phyloP scores from a whole-genome alignment of 2,329 filamentous ascomycete genomes.

The Orbilia blumenaviensis region DNA sequence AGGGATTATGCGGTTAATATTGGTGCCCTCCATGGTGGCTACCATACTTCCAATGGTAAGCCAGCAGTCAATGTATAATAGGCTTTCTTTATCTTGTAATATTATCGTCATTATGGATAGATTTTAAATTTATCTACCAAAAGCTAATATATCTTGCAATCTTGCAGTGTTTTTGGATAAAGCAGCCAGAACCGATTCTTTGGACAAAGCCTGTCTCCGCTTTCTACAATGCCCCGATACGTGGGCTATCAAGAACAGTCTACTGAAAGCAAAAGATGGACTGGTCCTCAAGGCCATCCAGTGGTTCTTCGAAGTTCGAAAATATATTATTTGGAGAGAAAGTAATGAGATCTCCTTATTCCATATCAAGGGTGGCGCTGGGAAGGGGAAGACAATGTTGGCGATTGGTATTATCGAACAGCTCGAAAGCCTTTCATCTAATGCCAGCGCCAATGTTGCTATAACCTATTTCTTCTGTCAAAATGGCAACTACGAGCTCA shows the following conservation, averaged over 20 bases:
- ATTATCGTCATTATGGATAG: too few species aligned
- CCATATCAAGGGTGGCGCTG: slow-evolving; percentile 61
- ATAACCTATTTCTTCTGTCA: slow-evolving; percentile 5
- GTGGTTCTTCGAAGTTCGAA: slow-evolving; percentile 56
- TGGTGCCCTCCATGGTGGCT: neutral
- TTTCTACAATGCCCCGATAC: slow-evolving; percentile 54
- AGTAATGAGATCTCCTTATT: slow-evolving; percentile 57
- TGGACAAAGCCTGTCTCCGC: neutral
- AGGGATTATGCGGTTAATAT: neutral
- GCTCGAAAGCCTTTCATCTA: slow-evolving; percentile 52
- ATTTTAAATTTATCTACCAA: neutral
- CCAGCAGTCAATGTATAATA: neutral
- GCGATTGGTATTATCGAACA: slow-evolving; percentile 59
- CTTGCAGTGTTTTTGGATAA: neutral
- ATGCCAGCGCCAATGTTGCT: too few species aligned
- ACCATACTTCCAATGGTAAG: slow-evolving; percentile 2
- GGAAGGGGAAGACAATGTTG: slow-evolving; percentile 63
- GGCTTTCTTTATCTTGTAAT: neutral
- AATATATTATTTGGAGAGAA: slow-evolving; percentile 57
- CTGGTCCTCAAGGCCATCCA: slow-evolving; percentile 42
- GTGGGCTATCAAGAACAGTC: slow-evolving; percentile 47
- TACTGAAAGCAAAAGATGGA: slow-evolving; percentile 53
- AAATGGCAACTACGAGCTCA: neutral
- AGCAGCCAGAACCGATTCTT: neutral
- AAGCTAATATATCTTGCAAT: neutral